Conservation (phyloP, 345 rosid genomes). For the Eutrema yunnanense region DNA sequence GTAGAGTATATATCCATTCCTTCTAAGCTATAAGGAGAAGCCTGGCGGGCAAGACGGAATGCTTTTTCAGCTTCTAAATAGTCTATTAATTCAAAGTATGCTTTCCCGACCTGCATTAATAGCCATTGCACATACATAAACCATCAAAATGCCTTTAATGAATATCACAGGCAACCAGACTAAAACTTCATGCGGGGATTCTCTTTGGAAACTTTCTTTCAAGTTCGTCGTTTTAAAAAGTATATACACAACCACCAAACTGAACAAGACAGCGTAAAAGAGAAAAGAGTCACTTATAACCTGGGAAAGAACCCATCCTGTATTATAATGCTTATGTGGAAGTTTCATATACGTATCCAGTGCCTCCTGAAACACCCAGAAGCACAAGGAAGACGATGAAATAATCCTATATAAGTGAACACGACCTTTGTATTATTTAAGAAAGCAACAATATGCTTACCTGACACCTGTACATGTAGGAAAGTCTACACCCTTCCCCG, state of each 20-base stretch:
- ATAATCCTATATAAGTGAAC: neutral
- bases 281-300: slow-evolving; percentile 35
- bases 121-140: neutral
- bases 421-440: neutral
- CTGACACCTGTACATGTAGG: slow-evolving; percentile 83
- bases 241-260: neutral
- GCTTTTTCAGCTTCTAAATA: slow-evolving; percentile 90
- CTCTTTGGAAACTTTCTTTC: neutral
- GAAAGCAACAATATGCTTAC: slow-evolving; percentile 33
- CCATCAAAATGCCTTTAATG: neutral
- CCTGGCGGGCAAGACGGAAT: slow-evolving; percentile 70
- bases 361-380: slow-evolving; percentile 67
- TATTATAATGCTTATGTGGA: slow-evolving; percentile 81
- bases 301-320: slow-evolving; percentile 98
- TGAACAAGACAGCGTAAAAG: neutral
- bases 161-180: slow-evolving; percentile 1
- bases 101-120: slow-evolving; percentile 79
- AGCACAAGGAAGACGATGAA: slow-evolving; percentile 23
- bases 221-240: neutral
- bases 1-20: slow-evolving; percentile 96
- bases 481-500: slow-evolving; percentile 93
- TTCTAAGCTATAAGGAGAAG: slow-evolving; percentile 88
- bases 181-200: neutral
- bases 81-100: slow-evolving; percentile 79
- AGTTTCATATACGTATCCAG: slow-evolving; percentile 66